Conservation (phyloP, 805 yeast species). For the Candida nonsorbophila region DNA sequence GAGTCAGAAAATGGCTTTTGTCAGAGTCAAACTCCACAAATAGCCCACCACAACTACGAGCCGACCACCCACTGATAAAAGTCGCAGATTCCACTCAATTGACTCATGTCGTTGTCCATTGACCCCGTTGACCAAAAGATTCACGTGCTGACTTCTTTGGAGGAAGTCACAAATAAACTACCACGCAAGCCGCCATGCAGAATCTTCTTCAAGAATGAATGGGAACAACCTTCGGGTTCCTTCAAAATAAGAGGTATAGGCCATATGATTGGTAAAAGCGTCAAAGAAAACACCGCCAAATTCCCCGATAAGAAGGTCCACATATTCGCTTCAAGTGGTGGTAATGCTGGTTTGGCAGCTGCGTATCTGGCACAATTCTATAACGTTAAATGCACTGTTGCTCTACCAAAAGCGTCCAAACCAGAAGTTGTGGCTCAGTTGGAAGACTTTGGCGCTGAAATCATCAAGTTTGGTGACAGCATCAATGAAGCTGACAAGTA, state of each 20-base stretch:
- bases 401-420: conserved; percentile 19
- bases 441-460: conserved; percentile 16
- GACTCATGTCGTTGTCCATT: no score
- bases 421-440: conserved; percentile 15
- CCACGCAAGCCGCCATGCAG: conserved; percentile 34
- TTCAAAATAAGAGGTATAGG: conserved; percentile 57
- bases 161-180: conserved; percentile 29
- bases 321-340: conserved; percentile 28
- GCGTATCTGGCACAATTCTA: conserved; percentile 21
- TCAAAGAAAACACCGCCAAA: conserved; percentile 19
- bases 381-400: conserved; percentile 23
- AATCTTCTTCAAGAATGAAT: conserved; percentile 45
- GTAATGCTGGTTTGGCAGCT: conserved; percentile 33
- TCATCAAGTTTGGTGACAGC: conserved; percentile 19
- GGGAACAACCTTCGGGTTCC: conserved; percentile 54
- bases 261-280: conserved; percentile 31
- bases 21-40: no score
- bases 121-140: no score
- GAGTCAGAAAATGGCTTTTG: no score
- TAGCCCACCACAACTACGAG: no score
- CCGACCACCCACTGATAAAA: no score
- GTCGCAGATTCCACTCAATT: no score
- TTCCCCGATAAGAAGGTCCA: conserved; percentile 14
- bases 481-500: conserved; percentile 29
- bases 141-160: conserved; percentile 30